phyloP scores from a whole-genome alignment of 352 stramenopile species.

The Thalassiosira ordinaria region DNA sequence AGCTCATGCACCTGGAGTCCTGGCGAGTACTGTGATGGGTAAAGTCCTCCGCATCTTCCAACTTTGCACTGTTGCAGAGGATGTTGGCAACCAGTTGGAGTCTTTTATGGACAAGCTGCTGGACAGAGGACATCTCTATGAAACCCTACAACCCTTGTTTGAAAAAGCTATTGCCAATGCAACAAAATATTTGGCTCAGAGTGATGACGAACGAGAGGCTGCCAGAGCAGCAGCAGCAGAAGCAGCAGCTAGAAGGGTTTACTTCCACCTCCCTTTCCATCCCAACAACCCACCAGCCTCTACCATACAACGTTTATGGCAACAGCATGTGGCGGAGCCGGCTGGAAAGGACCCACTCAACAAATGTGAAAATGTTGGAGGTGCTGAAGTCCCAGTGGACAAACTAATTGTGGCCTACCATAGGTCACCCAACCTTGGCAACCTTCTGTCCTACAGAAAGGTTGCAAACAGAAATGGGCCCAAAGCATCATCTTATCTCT shows the following conservation, averaged over 20 bases:
- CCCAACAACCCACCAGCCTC: neutral
- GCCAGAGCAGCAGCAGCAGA: neutral
- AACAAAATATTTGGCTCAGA: neutral
- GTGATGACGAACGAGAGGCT: neutral
- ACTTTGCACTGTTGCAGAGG: neutral
- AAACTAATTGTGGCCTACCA: constrained; percentile 27
- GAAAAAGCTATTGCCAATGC: neutral
- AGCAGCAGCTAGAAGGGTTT: neutral
- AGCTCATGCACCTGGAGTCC: constrained; percentile 11
- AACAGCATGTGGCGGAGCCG: neutral
- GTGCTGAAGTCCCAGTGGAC: constrained; percentile 4
- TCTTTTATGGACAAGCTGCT: neutral
- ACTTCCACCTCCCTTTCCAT: neutral
- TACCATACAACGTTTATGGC: neutral
- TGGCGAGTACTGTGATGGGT: constrained; percentile 10
- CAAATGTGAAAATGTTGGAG: neutral
- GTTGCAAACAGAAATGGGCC: constrained; percentile 15
- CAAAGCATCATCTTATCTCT: constrained; percentile 41
- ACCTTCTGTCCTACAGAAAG: constrained; percentile 41
- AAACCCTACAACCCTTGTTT: neutral
- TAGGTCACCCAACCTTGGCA: constrained; percentile 23
- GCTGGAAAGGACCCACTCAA: neutral
- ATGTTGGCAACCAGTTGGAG: neutral
- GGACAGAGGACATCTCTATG: neutral
- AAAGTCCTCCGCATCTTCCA: neutral